These are phyloP conservation scores for Pyronema omphalodes DNA, from an alignment of 495 filamentous ascomycete species.

Conservation along the genomic window DNA sequence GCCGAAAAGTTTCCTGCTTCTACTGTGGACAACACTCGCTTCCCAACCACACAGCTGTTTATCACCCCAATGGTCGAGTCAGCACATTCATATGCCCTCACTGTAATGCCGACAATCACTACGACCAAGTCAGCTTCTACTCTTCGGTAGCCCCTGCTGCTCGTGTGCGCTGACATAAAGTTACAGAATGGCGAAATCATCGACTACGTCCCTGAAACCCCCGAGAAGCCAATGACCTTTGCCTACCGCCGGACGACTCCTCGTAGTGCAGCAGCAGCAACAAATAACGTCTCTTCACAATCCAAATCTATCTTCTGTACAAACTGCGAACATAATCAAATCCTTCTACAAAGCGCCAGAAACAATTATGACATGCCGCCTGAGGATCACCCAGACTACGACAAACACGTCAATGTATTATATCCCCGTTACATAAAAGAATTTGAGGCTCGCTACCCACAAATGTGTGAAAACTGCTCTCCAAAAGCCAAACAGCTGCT, in stretches of 20 bases:
- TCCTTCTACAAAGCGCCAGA: slow-evolving; percentile 14
- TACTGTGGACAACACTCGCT: slow-evolving; percentile 13
- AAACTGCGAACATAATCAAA: slow-evolving; percentile 17
- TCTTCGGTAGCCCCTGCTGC: neutral
- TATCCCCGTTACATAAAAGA: slow-evolving; percentile 10
- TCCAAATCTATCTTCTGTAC: slow-evolving; percentile 13
- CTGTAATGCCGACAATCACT: slow-evolving; percentile 19
- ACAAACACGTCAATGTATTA: slow-evolving; percentile 11
- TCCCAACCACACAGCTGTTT: slow-evolving; percentile 1
- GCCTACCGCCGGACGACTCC: slow-evolving; percentile 15
- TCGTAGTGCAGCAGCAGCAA: slow-evolving; percentile 2
- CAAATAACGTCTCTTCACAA: neutral
- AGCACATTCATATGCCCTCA: slow-evolving; percentile 13
- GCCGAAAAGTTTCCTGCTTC: slow-evolving; percentile 16
- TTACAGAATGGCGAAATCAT: slow-evolving; percentile 15
- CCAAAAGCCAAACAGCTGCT: slow-evolving; percentile 16
- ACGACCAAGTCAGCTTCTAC: slow-evolving; percentile 13
- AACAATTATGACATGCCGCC: slow-evolving; percentile 16
- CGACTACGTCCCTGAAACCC: slow-evolving; percentile 15
- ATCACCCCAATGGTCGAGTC: slow-evolving; percentile 9
- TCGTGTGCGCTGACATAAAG: neutral
- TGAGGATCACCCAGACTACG: slow-evolving; percentile 20
- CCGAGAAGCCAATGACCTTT: slow-evolving; percentile 6
- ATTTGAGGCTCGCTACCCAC: slow-evolving; percentile 15
- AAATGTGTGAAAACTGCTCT: slow-evolving; percentile 12